Percentiles rank a stretch among this genome's conserved stretches.
These are phyloP conservation scores for Gracilaria domingensis DNA, from an alignment of 23 red algal genomes.

Conservation along the genomic window DNA sequence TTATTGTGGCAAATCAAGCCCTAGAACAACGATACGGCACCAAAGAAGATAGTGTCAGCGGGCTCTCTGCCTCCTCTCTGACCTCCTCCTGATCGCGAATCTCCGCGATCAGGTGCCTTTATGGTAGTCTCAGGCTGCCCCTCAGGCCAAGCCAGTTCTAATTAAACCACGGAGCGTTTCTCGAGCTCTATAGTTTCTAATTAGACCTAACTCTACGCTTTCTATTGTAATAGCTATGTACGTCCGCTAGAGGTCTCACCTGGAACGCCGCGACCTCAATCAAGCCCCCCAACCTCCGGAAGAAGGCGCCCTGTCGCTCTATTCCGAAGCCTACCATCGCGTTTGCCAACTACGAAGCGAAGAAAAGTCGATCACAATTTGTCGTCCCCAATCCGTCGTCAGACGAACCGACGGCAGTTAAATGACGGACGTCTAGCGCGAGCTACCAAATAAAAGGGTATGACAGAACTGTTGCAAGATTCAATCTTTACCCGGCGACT, in stretches of 20 bases:
- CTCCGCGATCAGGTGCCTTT: too few relatives aligned
- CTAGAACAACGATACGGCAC: too few relatives aligned
- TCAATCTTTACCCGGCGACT: constrained; percentile 46
- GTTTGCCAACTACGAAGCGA: constrained; percentile 47
- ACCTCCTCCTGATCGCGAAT: too few relatives aligned
- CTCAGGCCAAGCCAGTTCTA: too few relatives aligned
- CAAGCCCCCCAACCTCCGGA: neutral
- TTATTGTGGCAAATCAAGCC: too few relatives aligned
- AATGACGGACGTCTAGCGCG: constrained; percentile 13
- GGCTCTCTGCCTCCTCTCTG: too few relatives aligned
- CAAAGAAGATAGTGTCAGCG: too few relatives aligned
- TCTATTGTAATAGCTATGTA: too few relatives aligned
- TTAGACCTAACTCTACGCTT: too few relatives aligned
- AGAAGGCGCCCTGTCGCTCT: neutral
- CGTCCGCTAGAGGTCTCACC: neutral
- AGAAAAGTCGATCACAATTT: neutral
- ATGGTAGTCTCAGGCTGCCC: too few relatives aligned
- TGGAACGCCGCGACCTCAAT: neutral
- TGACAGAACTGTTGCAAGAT: constrained; percentile 36
- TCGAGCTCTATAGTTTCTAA: too few relatives aligned
- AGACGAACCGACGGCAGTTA: neutral
- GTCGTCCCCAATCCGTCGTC: constrained; percentile 1
- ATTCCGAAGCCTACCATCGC: constrained; percentile 24
- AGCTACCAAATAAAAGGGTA: constrained; percentile 20
- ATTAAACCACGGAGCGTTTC: too few relatives aligned